A percentile compares a stretch with the other conserved stretches of the same genome.
phyloP scores from a whole-genome alignment of 768 basidiomycete species.

The Mycena venus region DNA sequence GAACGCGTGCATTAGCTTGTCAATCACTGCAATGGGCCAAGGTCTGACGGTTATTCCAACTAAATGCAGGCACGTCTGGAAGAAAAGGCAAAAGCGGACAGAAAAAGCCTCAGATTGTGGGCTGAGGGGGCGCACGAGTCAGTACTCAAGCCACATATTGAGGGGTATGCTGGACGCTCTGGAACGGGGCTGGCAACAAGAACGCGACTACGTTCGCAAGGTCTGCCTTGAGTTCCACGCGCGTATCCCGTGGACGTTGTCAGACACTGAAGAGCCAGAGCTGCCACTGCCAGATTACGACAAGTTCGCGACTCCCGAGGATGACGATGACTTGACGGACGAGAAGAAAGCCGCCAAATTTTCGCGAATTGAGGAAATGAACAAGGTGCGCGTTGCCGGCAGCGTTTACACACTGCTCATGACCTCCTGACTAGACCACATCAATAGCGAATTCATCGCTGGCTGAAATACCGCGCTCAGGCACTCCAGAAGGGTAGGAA shows the following conservation, averaged over 20 bases:
- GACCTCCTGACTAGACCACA: neutral
- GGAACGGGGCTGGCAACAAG: neutral
- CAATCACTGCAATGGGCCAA: no score
- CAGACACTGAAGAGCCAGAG: conserved; percentile 10
- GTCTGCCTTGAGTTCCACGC: conserved; percentile 8
- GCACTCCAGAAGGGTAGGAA: neutral
- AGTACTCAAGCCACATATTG: neutral
- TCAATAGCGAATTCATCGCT: conserved; percentile 15
- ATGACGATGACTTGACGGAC: neutral
- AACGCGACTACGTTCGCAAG: neutral
- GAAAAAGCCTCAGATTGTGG: conserved; percentile 4
- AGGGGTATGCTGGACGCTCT: neutral
- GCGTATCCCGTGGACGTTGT: neutral
- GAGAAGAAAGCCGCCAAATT: neutral
- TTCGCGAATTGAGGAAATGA: neutral
- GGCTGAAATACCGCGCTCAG: neutral
- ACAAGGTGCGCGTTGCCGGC: neutral
- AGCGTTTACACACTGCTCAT: neutral
- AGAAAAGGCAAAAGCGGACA: neutral
- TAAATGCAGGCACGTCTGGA: no score
- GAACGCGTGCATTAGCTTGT: no score
- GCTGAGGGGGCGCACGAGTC: conserved; percentile 1
- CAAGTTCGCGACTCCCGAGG: neutral
- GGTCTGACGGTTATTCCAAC: no score
- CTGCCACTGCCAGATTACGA: neutral